A percentile compares a stretch with the other conserved stretches of the same genome.
Conservation (phyloP, 192 early-diverging fungal genomes). For the Mortierella claussenii region DNA sequence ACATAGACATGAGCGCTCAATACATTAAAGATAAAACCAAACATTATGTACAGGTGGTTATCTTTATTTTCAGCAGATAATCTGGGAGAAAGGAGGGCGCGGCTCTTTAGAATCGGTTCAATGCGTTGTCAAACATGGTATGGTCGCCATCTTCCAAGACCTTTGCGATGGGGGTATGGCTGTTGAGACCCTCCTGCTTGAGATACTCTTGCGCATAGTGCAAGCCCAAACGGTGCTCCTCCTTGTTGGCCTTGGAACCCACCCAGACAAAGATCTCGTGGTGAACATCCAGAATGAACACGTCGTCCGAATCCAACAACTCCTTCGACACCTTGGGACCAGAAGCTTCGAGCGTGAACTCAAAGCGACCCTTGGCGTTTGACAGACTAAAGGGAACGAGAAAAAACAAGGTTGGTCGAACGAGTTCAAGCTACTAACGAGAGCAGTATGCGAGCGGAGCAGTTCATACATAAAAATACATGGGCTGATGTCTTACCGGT, state of each 20-base stretch:
- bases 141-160: slow-evolving; percentile 79
- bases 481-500: slow-evolving; percentile 35
- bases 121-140: slow-evolving; percentile 59
- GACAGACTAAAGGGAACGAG: slow-evolving; percentile 15
- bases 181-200: slow-evolving; percentile 58
- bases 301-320: slow-evolving; percentile 70
- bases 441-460: no score
- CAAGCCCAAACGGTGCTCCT: slow-evolving; percentile 66
- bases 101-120: slow-evolving; percentile 30
- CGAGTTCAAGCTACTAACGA: not conserved
- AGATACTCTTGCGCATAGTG: slow-evolving; percentile 75
- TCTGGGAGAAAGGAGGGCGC: no score
- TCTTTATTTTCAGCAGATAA: slow-evolving; percentile 5
- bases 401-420: not conserved
- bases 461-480: not conserved
- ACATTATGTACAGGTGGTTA: not conserved
- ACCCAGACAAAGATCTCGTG: slow-evolving; percentile 72
- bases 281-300: slow-evolving; percentile 76
- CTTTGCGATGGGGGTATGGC: slow-evolving; percentile 67
- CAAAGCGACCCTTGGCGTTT: slow-evolving; percentile 50
- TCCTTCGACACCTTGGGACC: slow-evolving; percentile 53
- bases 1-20: no score
- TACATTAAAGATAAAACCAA: not conserved
- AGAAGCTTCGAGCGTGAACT: slow-evolving; percentile 66
- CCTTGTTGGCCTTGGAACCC: slow-evolving; percentile 60